Percentiles rank a stretch among this genome's conserved stretches.
These are phyloP conservation scores for Neurospora cerealis DNA, from an alignment of 495 filamentous ascomycete species.

Conservation along the genomic window DNA sequence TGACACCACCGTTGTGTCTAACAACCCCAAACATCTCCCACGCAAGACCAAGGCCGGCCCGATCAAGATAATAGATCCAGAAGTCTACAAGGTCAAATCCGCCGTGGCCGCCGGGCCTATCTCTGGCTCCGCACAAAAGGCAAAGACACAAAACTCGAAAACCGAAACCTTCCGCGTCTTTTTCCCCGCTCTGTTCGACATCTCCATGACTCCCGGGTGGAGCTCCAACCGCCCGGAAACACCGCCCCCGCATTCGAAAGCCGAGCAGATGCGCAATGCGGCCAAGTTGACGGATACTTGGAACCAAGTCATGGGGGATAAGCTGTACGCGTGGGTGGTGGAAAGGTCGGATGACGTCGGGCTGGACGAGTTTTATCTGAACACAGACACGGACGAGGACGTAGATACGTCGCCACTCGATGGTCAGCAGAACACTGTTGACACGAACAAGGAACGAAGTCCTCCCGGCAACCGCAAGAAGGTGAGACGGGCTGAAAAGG, in stretches of 20 bases:
- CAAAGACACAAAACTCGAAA: not conserved
- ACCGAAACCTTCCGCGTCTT: conserved; percentile 27
- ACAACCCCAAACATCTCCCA: not conserved
- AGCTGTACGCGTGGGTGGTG: conserved; percentile 21
- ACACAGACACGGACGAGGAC: not conserved
- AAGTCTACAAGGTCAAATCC: not conserved
- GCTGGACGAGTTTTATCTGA: not conserved
- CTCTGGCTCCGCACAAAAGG: not conserved
- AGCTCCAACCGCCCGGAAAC: conserved; percentile 13
- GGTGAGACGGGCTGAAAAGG: not conserved
- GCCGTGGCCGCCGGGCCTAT: not conserved
- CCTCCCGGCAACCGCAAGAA: not conserved
- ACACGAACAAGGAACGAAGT: not conserved
- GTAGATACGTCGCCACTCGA: not conserved
- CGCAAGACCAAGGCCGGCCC: conserved; percentile 6
- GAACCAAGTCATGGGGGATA: conserved; percentile 18
- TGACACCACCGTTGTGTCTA: conserved; percentile 15
- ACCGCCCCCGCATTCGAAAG: conserved; percentile 15
- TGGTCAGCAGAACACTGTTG: not conserved
- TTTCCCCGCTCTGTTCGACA: conserved; percentile 34
- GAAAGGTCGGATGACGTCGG: not conserved
- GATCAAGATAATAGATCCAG: not conserved
- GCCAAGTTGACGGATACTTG: conserved; percentile 22
- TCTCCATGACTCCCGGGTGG: conserved; percentile 36
- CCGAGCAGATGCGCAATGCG: conserved; percentile 29